phyloP scores from a whole-genome alignment of 2,329 filamentous ascomycete genomes.

The Penicillium sp. region DNA sequence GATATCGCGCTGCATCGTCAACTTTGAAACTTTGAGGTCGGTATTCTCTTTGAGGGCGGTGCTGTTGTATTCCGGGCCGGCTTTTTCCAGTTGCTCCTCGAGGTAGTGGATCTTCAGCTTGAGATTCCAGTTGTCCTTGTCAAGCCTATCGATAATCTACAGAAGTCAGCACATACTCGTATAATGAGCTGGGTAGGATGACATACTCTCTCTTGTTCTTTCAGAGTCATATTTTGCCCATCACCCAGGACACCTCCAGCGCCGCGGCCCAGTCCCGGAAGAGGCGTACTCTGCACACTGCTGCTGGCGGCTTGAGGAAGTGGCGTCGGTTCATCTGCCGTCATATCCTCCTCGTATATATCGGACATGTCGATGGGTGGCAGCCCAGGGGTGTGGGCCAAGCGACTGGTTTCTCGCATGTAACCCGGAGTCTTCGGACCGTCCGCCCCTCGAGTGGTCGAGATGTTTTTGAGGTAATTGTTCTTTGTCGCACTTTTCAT shows the following conservation, averaged over 20 bases:
- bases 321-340: slow-evolving; percentile 69
- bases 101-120: slow-evolving; percentile 98
- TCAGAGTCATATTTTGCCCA: slow-evolving; percentile 76
- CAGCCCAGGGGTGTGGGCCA: slow-evolving; percentile 71
- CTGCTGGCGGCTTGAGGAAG: slow-evolving; percentile 74
- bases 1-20: slow-evolving; percentile 85
- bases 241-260: slow-evolving; percentile 72
- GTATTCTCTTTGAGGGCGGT: slow-evolving; percentile 91
- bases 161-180: slow-evolving; percentile 10
- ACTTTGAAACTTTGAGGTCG: slow-evolving; percentile 87
- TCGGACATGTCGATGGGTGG: slow-evolving; percentile 70
- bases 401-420: slow-evolving; percentile 60
- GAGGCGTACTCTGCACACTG: slow-evolving; percentile 79
- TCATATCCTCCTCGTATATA: slow-evolving; percentile 63
- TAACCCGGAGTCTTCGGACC: slow-evolving; percentile 68
- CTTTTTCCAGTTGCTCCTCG: slow-evolving; percentile 83
- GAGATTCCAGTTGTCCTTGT: slow-evolving; percentile 96
- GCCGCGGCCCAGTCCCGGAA: slow-evolving; percentile 65
- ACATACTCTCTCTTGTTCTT: slow-evolving; percentile 84
- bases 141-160: slow-evolving; percentile 81
- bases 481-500: slow-evolving; percentile 76
- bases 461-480: slow-evolving; percentile 57
- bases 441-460: slow-evolving; percentile 59
- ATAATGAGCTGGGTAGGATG: neutral
- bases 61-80: slow-evolving; percentile 86